Evolutionary conservation across 768 basidiomycete species (phyloP), one percentile per base, ranked within the genome.

Genomic region (Macrolepiota fuliginosa): DNA sequence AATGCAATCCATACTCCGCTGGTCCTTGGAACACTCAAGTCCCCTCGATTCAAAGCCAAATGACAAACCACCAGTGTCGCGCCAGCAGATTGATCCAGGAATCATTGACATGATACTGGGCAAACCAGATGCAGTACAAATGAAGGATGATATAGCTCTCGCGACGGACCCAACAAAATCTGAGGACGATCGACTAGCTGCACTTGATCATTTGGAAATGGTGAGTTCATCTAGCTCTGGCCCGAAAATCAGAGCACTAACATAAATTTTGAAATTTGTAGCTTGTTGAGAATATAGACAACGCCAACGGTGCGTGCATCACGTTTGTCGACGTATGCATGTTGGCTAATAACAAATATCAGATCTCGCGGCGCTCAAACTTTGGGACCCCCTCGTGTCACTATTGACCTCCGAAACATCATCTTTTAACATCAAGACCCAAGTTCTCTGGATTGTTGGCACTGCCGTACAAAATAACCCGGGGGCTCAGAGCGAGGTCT

Each of bases 381-480:
- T 96, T 73, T 96, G 94, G 94, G 81, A 82, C 58, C 87, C 91
- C 0, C 68, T 96, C 0, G 85, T 94, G 45, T 69, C 72, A 7
- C 77, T 95, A n/a, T 70, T 92, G 42, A 80, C 77, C 7, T 78
- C 83, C 3, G 72, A 83, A 6, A 69, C 75, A 0, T 80, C 86
- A 2, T 80, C 88, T 0, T 80, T 83, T 22, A 77, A 76, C 24
- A 80, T 95, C 27, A 87, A 83, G 67, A 74, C 80, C 63, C 86
- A 91, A 62, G 83, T 86, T 0, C 74, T 95, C 11, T 96, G 94
- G 94, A 86, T 95, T 0, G 81, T 92, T 22, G 94, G 94, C 5
- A 96, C 94, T 0, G 92, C 94, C 0, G 69, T 95, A 5, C 93
- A 95, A 71, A 96, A 96, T 68, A 96, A 96, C 64, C 92, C 93